Percentiles rank a stretch among this genome's conserved stretches.
Conservation (phyloP, 1,284 basidiomycete species). For the Cryptococcus floricola region DNA sequence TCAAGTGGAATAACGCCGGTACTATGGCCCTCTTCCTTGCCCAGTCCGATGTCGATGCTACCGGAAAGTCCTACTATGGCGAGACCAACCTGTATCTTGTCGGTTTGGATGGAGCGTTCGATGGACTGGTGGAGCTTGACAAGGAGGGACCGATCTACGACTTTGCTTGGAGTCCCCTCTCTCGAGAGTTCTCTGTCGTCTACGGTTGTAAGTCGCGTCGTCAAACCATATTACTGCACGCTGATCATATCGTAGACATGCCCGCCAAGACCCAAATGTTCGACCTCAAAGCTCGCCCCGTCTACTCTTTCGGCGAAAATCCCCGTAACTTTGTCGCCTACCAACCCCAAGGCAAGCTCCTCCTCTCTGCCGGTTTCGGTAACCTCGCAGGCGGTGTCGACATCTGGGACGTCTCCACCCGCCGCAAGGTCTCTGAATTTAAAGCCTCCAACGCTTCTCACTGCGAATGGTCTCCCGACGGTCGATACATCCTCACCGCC, state of each 20-base stretch:
- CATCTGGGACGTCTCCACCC: slow-evolving; percentile 80
- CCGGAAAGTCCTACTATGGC: slow-evolving; percentile 97
- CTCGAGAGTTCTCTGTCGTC: slow-evolving; percentile 91
- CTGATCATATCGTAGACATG: slow-evolving; percentile 62
- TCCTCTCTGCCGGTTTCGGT: slow-evolving; percentile 90
- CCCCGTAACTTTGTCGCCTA: slow-evolving; percentile 91
- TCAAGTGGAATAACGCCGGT: slow-evolving; percentile 96
- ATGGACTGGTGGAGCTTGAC: slow-evolving; percentile 86
- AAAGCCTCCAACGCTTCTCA: slow-evolving; percentile 82
- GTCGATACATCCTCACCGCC: slow-evolving; percentile 86
- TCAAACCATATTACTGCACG: neutral
- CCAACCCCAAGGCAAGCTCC: slow-evolving; percentile 87
- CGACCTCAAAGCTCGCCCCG: slow-evolving; percentile 79
- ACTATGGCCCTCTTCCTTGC: slow-evolving; percentile 75
- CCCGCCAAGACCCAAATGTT: slow-evolving; percentile 90
- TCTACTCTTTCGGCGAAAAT: slow-evolving; percentile 85
- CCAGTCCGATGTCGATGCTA: slow-evolving; percentile 93
- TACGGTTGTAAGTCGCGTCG: slow-evolving; percentile 74
- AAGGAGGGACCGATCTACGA: slow-evolving; percentile 98
- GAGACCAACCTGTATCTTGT: slow-evolving; percentile 94
- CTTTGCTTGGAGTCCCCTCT: slow-evolving; percentile 95
- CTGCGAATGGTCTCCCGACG: slow-evolving; percentile 94
- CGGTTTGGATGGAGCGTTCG: slow-evolving; percentile 91
- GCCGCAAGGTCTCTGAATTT: slow-evolving; percentile 79
- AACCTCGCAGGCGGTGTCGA: slow-evolving; percentile 93